Evolutionary conservation across 306 rosid species (phyloP).

Genomic region (Casuarina cunninghamiana): DNA sequence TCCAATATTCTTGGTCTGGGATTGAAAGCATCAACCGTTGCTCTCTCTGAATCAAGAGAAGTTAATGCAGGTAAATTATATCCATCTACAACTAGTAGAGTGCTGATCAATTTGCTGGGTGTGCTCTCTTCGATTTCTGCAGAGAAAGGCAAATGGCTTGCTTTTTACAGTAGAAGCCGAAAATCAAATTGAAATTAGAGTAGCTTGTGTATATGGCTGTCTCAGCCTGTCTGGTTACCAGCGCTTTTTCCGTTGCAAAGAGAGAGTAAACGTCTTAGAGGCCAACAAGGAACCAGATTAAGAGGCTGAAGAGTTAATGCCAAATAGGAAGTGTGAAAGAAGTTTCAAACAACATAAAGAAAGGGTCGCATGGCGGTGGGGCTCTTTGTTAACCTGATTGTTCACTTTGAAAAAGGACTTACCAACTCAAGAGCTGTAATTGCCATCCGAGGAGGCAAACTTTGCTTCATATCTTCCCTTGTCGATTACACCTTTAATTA

Average conservation of each 20-base stretch:
- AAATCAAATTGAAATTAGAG: too few relatives aligned
- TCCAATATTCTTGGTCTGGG: not conserved
- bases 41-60: not conserved
- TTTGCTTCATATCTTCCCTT: constrained; percentile 41
- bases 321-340: constrained; percentile 24
- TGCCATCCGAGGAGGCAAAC: constrained; percentile 68
- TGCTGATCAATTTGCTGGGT: too few relatives aligned
- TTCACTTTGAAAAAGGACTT: constrained; percentile 37
- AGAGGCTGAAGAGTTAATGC: constrained; percentile 39
- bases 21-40: not conserved
- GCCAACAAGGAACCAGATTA: constrained; percentile 10
- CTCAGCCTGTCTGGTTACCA: too few relatives aligned
- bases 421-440: constrained; percentile 66
- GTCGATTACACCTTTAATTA: constrained; percentile 22
- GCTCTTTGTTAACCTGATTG: constrained; percentile 38
- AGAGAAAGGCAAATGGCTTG: too few relatives aligned
- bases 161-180: too few relatives aligned
- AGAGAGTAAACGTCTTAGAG: constrained; percentile 36
- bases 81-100: too few relatives aligned
- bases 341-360: constrained; percentile 36
- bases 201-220: too few relatives aligned
- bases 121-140: too few relatives aligned
- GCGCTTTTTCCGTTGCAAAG: not conserved
- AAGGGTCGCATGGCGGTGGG: constrained; percentile 40
- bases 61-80: too few relatives aligned